Evolutionary conservation across 1,139 yeast species (phyloP).

Genomic region (Hanseniaspora uvarum): DNA sequence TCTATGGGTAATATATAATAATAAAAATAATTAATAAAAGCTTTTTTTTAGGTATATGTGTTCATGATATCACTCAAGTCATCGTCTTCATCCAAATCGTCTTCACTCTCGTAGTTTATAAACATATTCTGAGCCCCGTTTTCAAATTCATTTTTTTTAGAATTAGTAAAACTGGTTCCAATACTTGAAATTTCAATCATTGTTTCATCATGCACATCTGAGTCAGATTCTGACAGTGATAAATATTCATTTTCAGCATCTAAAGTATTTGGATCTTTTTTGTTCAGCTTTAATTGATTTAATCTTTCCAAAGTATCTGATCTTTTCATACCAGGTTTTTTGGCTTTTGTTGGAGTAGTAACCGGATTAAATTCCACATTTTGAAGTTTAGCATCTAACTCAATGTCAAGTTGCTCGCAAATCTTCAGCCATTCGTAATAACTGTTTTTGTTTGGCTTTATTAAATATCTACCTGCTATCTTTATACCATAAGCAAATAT

Average conservation of each 20-base stretch:
- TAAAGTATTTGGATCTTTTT: not conserved
- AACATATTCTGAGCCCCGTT: not conserved
- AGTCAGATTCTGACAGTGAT: not conserved
- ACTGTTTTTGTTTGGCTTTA: not conserved
- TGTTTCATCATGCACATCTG: not conserved
- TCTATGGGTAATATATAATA: too few species aligned
- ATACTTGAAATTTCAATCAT: not conserved
- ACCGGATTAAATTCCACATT: not conserved
- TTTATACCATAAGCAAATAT: slow-evolving; percentile 12
- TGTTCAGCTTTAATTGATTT: not conserved
- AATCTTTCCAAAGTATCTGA: slow-evolving; percentile 12
- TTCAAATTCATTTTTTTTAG: slow-evolving; percentile 8
- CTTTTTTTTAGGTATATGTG: slow-evolving; percentile 2
- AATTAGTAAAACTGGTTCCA: not conserved
- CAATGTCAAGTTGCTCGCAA: not conserved
- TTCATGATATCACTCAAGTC: slow-evolving; percentile 7
- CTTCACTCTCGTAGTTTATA: not conserved
- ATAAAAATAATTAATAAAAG: too few species aligned
- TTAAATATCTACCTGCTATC: not conserved
- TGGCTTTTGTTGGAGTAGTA: too few species aligned
- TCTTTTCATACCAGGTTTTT: slow-evolving; percentile 1
- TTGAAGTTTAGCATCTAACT: not conserved
- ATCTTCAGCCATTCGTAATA: slow-evolving; percentile 4
- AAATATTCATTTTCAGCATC: not conserved
- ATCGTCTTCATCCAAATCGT: slow-evolving; percentile 8